Base-by-base conservation (phyloP, 2,329 filamentous ascomycete genomes). In the Phialophora tarda region DNA sequence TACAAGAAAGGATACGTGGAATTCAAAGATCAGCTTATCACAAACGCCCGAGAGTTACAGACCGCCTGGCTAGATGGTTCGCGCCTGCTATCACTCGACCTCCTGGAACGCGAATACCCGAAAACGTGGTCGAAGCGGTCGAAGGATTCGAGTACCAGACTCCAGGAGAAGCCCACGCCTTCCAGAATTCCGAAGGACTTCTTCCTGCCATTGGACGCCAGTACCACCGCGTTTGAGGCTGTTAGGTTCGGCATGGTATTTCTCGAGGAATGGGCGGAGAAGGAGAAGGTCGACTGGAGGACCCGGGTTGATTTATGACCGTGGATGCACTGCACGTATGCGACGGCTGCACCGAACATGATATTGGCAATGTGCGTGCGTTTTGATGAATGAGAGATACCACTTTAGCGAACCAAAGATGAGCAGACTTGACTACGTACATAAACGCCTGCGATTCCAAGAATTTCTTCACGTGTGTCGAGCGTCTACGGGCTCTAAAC, bases 201-300 rank as follows among this genome's bases (percentile, higher is more conserved):
- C 59, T 73, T 64, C 62, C 56, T 83, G 24, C 80, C 83, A 0
- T 70, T 84, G 34, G 78, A 79, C 17, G 76, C 77, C 6, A 78
- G 77, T 58, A 80, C 77, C 14, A 78, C 75, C 1, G 77, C 78
- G 11, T 74, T 81, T 23, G 82, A 84, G 67, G 79, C 79, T 10
- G 78, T 81, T 10, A 75, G 78, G 4, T 82, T 83, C 70, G 79
- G 78, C 8, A 76, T 76, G 69, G 73, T 74, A n/a, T 74, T 83
- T 50, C 69, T 85, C 66, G 75, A 75, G 21, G 80, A 83, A 65
- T 85, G 81, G 79, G 79, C 79, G 55, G 73, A 74, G 60, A 81
- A 77, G 62, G 80, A 84, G 74, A 77, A 76, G 14, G 74, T 84
- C 17, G 76, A 79, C 10, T 83, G 79, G 80, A 76, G 76, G 64